phyloP scores from a whole-genome alignment of 805 yeast genomes.

The Yarrowia sp. region DNA sequence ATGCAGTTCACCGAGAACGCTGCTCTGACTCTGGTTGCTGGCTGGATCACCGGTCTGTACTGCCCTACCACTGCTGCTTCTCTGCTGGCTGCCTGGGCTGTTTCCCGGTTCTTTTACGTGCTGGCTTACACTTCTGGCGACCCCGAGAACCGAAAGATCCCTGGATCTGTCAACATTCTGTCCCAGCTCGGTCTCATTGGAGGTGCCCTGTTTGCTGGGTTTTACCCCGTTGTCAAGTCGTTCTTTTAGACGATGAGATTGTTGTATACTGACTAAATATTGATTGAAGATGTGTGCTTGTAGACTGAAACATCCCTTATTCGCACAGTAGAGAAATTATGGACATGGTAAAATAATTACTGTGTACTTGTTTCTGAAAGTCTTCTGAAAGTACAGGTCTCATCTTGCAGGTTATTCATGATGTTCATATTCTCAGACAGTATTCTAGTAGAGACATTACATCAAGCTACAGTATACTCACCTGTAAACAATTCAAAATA shows the following conservation, averaged over 20 bases:
- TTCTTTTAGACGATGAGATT: neutral
- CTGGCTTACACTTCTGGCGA: slow-evolving; percentile 21
- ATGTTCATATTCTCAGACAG: too few relatives aligned
- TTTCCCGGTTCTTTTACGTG: slow-evolving; percentile 5
- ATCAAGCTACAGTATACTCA: too few relatives aligned
- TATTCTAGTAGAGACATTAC: too few relatives aligned
- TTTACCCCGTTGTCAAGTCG: neutral
- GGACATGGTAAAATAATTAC: too few relatives aligned
- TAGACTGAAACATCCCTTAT: too few relatives aligned
- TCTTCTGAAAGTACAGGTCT: too few relatives aligned
- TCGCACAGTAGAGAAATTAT: too few relatives aligned
- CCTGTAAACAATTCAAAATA: too few relatives aligned
- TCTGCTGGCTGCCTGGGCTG: slow-evolving; percentile 19
- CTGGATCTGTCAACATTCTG: neutral
- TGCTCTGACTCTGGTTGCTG: slow-evolving; percentile 1
- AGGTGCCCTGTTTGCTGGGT: neutral
- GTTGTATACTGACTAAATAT: neutral
- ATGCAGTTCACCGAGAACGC: slow-evolving; percentile 27
- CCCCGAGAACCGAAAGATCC: slow-evolving; percentile 12
- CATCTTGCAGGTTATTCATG: too few relatives aligned
- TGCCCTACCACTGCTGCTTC: slow-evolving; percentile 8
- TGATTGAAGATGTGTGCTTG: too few relatives aligned
- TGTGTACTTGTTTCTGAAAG: too few relatives aligned
- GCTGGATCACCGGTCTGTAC: slow-evolving; percentile 14
- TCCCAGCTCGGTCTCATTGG: slow-evolving; percentile 13